These are phyloP conservation scores for Puccinia horiana DNA, from an alignment of 1,284 basidiomycete species.

Conservation along the genomic window DNA sequence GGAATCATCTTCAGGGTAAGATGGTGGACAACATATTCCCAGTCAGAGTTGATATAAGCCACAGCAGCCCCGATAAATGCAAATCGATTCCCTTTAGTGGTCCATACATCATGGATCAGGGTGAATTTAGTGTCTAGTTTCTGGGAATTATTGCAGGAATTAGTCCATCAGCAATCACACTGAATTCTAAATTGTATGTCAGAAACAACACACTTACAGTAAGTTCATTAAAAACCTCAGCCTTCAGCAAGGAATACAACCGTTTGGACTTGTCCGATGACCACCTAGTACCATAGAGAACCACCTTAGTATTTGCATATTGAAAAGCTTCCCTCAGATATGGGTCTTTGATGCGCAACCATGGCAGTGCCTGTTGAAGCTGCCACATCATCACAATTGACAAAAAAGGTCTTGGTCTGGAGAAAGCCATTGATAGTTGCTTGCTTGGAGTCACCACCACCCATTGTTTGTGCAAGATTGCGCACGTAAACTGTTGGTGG, in stretches of 20 bases:
- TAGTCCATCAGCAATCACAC: too few relatives aligned
- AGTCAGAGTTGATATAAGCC: too few relatives aligned
- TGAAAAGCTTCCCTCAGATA: too few relatives aligned
- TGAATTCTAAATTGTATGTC: background rate
- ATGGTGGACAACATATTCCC: background rate
- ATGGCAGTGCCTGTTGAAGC: background rate
- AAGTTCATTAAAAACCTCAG: background rate
- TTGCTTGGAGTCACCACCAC: background rate
- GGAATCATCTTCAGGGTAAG: slow-evolving; percentile 1
- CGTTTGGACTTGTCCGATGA: background rate
- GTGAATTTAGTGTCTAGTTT: background rate
- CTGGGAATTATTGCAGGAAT: too few relatives aligned
- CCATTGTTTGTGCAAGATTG: too few relatives aligned
- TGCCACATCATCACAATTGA: slow-evolving; percentile 5
- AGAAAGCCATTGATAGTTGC: background rate
- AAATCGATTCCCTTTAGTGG: background rate
- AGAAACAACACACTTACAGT: background rate
- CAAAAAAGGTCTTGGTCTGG: background rate
- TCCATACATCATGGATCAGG: slow-evolving; percentile 8
- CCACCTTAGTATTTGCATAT: background rate
- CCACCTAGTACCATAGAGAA: background rate
- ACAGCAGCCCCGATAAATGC: background rate
- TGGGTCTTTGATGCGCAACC: background rate
- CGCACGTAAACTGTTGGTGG: too few relatives aligned
- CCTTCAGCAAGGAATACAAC: background rate